These are phyloP conservation scores for Lobulomyces angularis DNA, from an alignment of 192 early-diverging fungal genomes.

Conservation along the genomic window DNA sequence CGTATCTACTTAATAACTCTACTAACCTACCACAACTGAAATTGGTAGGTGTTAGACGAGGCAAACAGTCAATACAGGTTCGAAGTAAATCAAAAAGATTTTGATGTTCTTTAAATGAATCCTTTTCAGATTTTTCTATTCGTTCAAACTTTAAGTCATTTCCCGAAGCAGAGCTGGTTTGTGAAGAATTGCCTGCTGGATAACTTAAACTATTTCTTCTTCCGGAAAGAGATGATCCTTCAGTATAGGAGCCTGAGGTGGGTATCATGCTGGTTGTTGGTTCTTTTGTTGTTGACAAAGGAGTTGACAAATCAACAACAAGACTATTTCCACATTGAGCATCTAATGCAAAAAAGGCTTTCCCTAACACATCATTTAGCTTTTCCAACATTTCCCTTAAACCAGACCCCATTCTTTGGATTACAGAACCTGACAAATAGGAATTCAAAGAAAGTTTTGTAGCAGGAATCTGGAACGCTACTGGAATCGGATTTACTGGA, in stretches of 20 bases:
- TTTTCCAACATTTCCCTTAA: conserved; percentile 55
- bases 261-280: conserved; percentile 3
- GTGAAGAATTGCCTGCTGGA: neutral
- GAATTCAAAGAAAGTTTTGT: neutral
- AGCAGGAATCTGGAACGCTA: neutral
- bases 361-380: conserved; percentile 51
- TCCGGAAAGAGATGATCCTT: conserved; percentile 2
- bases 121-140: neutral
- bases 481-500: too few relatives aligned
- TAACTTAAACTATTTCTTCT: too few relatives aligned
- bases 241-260: neutral
- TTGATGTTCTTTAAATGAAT: conserved; percentile 4
- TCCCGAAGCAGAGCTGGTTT: conserved; percentile 3
- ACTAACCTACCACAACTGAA: conserved; percentile 48
- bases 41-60: conserved; percentile 54
- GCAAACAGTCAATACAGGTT: conserved; percentile 59
- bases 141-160: neutral
- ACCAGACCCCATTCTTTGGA: conserved; percentile 48
- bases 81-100: conserved; percentile 51
- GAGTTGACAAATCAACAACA: conserved; percentile 10
- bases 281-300: conserved; percentile 2
- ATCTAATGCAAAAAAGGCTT: conserved; percentile 46
- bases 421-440: conserved; percentile 29
- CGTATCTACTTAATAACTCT: conserved; percentile 69
- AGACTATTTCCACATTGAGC: too few relatives aligned